These are phyloP conservation scores for Irpex sp. DNA, from an alignment of 1,284 basidiomycete species.

Conservation along the genomic window DNA sequence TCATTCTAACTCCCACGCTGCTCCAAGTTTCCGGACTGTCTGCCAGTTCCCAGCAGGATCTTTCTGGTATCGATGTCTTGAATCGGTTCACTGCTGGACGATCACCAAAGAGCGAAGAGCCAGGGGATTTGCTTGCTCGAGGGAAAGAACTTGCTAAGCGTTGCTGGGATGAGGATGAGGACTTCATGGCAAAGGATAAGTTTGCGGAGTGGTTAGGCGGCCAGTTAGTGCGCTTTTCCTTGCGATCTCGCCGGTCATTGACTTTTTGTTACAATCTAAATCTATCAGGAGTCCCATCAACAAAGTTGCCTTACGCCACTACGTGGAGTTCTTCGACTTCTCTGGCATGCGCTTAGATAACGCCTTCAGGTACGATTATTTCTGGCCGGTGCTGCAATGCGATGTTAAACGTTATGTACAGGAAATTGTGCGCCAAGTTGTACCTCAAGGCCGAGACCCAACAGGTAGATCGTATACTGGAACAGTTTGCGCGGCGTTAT, in stretches of 20 bases:
- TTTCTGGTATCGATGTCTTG: constrained; percentile 42
- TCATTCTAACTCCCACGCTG: constrained; percentile 15
- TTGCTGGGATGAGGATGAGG: constrained; percentile 87
- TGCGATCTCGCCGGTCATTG: neutral
- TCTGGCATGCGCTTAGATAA: constrained; percentile 76
- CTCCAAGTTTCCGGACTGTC: constrained; percentile 25
- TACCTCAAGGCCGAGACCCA: constrained; percentile 96
- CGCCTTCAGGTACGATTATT: constrained; percentile 73
- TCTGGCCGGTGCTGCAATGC: constrained; percentile 16
- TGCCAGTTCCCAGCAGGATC: constrained; percentile 49
- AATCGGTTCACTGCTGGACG: constrained; percentile 41
- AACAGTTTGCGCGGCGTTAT: constrained; percentile 86
- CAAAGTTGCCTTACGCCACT: constrained; percentile 70
- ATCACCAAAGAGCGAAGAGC: constrained; percentile 46
- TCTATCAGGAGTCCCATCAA: constrained; percentile 69
- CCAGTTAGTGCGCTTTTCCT: constrained; percentile 51
- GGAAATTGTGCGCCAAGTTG: constrained; percentile 86
- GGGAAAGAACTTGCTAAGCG: constrained; percentile 73
- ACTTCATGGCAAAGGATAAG: constrained; percentile 83
- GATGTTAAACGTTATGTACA: constrained; percentile 24
- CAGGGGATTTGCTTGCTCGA: constrained; percentile 57
- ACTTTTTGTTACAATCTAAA: constrained; percentile 11
- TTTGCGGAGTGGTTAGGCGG: constrained; percentile 96
- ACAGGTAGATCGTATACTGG: constrained; percentile 95
- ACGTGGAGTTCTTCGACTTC: constrained; percentile 92